A percentile compares a stretch with the other conserved stretches of the same genome.
phyloP scores from a whole-genome alignment of 495 filamentous ascomycete genomes.

The Stereocaulon alpinum region DNA sequence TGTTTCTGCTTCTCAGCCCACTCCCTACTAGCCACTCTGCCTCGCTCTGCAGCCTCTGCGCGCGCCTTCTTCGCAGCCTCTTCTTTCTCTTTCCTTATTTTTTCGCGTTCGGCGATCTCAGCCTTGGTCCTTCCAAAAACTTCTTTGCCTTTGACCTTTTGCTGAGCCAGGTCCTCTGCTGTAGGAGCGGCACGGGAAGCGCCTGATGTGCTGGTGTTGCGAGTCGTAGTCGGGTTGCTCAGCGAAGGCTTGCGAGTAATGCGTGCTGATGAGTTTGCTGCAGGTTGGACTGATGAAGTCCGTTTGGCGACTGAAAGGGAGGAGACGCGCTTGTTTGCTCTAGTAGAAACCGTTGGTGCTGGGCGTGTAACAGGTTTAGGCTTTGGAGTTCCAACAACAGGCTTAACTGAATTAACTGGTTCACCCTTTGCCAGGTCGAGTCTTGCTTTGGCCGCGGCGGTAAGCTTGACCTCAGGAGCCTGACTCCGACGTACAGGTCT shows the following conservation, averaged over 20 bases:
- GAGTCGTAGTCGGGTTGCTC: conserved; percentile 12
- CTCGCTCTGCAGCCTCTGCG: conserved; percentile 55
- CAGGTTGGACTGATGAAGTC: conserved; percentile 4
- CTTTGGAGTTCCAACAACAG: conserved; percentile 18
- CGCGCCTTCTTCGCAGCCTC: conserved; percentile 46
- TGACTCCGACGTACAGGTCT: conserved; percentile 42
- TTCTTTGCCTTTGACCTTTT: conserved; percentile 47
- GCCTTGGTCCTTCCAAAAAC: conserved; percentile 47
- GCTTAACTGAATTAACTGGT: conserved; percentile 2
- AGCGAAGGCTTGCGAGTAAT: conserved; percentile 9
- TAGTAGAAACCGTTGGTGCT: conserved; percentile 9
- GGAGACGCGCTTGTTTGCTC: conserved; percentile 18
- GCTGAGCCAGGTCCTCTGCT: conserved; percentile 14
- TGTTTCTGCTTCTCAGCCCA: conserved; percentile 59
- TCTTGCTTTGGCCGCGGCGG: conserved; percentile 47
- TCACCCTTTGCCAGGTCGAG: conserved; percentile 30
- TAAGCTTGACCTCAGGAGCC: conserved; percentile 33
- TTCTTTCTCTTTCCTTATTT: conserved; percentile 45
- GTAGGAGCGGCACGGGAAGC: conserved; percentile 6
- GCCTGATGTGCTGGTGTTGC: conserved; percentile 1
- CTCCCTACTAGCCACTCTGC: conserved; percentile 49
- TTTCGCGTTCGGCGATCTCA: conserved; percentile 39
- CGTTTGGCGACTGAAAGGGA: conserved; percentile 16
- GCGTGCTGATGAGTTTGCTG: conserved; percentile 8
- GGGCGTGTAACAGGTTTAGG: conserved; percentile 21